phyloP scores from a whole-genome alignment of 2,329 filamentous ascomycete genomes.

The Neoascochyta sp. region DNA sequence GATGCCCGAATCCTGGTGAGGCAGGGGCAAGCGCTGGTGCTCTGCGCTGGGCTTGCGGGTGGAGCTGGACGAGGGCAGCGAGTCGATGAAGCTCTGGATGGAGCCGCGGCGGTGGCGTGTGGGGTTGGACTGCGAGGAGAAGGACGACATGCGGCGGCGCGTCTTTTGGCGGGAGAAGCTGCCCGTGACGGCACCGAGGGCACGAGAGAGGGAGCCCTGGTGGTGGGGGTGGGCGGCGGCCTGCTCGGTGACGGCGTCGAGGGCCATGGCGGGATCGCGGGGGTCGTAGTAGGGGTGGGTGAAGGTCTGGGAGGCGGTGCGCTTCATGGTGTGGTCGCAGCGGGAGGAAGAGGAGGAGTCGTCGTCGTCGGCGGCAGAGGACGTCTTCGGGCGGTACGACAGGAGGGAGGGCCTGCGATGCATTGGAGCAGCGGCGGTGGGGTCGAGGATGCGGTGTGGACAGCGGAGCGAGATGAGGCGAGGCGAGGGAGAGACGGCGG shows the following conservation, averaged over 20 bases:
- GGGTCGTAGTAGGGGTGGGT: conserved; percentile 22
- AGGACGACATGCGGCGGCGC: conserved; percentile 33
- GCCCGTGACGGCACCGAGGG: conserved; percentile 24
- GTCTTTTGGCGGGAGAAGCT: conserved; percentile 33
- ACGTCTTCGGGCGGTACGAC: conserved; percentile 39
- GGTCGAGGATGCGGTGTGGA: conserved; percentile 8
- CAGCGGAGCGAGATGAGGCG: conserved; percentile 1
- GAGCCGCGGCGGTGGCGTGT: conserved; percentile 27
- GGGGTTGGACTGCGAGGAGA: conserved; percentile 22
- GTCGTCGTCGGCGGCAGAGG: conserved; percentile 44
- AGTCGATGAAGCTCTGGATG: conserved; percentile 25
- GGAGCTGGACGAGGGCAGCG: conserved; percentile 12
- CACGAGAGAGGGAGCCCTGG: conserved; percentile 28
- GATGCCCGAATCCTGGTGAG: conserved; percentile 35
- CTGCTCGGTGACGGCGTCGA: conserved; percentile 32
- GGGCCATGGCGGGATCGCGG: conserved; percentile 18
- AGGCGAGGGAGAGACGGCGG: conserved; percentile 9
- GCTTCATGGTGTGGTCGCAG: conserved; percentile 33
- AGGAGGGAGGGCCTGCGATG: conserved; percentile 36
- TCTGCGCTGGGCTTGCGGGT: conserved; percentile 20
- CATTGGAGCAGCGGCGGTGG: conserved; percentile 25
- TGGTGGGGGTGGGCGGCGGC: conserved; percentile 18
- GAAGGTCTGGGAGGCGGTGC: conserved; percentile 39
- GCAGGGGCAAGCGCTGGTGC: conserved; percentile 22
- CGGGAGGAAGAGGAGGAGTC: conserved; percentile 14